phyloP scores from a whole-genome alignment of 495 filamentous ascomycete genomes.

The Lepraria neglecta region DNA sequence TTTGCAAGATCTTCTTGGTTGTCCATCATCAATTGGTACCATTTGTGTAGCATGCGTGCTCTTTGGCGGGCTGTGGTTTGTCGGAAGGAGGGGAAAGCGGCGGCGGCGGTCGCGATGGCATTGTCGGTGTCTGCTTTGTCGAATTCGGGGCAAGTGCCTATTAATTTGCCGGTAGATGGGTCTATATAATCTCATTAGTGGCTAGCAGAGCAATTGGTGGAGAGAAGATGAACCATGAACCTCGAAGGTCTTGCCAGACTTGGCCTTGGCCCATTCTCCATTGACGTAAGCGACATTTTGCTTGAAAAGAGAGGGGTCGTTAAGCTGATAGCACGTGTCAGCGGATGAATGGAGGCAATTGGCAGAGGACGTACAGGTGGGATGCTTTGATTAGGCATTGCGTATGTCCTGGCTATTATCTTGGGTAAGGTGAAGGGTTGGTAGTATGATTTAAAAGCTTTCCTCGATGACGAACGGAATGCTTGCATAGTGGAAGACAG shows the following conservation, averaged over 20 bases:
- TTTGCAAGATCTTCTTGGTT: slow-evolving; percentile 84
- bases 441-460: slow-evolving; percentile 15
- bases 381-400: slow-evolving; percentile 27
- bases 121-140: slow-evolving; percentile 62
- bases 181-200: slow-evolving; percentile 41
- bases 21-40: slow-evolving; percentile 84
- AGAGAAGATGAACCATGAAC: slow-evolving; percentile 51
- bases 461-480: background rate
- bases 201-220: slow-evolving; percentile 4
- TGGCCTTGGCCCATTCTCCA: slow-evolving; percentile 72
- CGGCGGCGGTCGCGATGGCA: slow-evolving; percentile 70
- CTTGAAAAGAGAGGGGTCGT: slow-evolving; percentile 76
- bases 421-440: slow-evolving; percentile 20
- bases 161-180: slow-evolving; percentile 69
- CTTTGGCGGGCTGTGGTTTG: slow-evolving; percentile 71
- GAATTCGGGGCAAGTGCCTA: slow-evolving; percentile 82
- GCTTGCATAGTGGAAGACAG: slow-evolving; percentile 20
- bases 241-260: slow-evolving; percentile 73
- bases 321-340: slow-evolving; percentile 49
- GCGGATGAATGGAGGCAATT: background rate
- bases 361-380: slow-evolving; percentile 19
- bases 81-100: slow-evolving; percentile 70
- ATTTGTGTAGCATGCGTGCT: slow-evolving; percentile 73
- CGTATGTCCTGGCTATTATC: slow-evolving; percentile 26
- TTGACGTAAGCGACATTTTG: slow-evolving; percentile 74